Conservation (phyloP, 371 early-diverging fungal species). For the Blakeslea trispora region DNA sequence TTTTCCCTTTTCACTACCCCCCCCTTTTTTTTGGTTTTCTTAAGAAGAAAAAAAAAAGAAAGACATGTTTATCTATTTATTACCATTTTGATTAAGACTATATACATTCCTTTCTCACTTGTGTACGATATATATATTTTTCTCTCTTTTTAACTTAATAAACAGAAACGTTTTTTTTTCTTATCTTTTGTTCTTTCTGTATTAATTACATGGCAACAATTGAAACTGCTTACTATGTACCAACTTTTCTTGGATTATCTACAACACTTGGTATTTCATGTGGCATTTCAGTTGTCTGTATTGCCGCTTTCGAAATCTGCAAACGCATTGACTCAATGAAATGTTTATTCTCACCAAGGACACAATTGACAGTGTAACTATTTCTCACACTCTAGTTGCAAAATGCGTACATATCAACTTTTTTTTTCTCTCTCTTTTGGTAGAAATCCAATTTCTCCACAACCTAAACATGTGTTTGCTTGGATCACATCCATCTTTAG, state of each 20-base stretch:
- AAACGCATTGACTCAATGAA: slow-evolving; percentile 51
- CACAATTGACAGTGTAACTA: slow-evolving; percentile 49
- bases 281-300: slow-evolving; percentile 42
- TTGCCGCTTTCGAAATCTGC: slow-evolving; percentile 55
- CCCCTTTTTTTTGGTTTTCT: too few relatives aligned
- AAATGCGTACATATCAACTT: background rate
- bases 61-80: too few relatives aligned
- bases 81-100: slow-evolving; percentile 7
- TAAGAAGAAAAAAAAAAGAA: background rate
- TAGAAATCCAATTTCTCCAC: slow-evolving; percentile 45
- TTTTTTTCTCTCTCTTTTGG: background rate
- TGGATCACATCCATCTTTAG: slow-evolving; percentile 45
- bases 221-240: slow-evolving; percentile 47
- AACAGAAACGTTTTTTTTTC: slow-evolving; percentile 1
- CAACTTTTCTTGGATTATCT: slow-evolving; percentile 44
- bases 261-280: slow-evolving; percentile 54
- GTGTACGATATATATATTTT: background rate
- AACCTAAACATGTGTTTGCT: slow-evolving; percentile 49
- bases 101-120: background rate
- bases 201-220: slow-evolving; percentile 35
- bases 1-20: too few relatives aligned
- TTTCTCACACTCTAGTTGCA: background rate
- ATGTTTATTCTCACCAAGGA: slow-evolving; percentile 57
- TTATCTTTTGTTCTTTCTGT: slow-evolving; percentile 13
- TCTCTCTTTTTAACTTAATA: slow-evolving; percentile 1